Percentiles rank a stretch among this genome's conserved stretches.
Evolutionary conservation across 1,284 basidiomycete species (phyloP).

Genomic region (Sporisorium sorghi): DNA sequence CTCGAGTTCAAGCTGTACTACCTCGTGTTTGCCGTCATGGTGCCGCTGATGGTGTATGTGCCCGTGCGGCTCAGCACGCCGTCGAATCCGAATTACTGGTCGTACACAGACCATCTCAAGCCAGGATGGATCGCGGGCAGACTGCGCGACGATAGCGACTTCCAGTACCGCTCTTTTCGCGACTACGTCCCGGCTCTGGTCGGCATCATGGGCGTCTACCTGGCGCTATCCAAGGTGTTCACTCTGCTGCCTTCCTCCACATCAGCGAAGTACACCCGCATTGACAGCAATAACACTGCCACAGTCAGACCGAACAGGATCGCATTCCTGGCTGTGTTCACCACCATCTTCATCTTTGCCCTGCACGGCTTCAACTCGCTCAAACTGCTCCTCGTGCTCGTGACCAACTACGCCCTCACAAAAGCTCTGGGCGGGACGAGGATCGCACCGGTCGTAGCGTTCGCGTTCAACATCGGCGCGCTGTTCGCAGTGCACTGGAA

Average conservation of each 20-base stretch:
- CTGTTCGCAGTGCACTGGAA: slow-evolving; percentile 84
- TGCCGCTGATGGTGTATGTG: slow-evolving; percentile 84
- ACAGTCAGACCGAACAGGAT: slow-evolving; percentile 72
- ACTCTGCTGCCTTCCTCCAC: slow-evolving; percentile 15
- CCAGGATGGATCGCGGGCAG: slow-evolving; percentile 72
- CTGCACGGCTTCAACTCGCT: slow-evolving; percentile 88
- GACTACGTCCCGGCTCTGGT: slow-evolving; percentile 64
- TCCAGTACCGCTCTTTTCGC: slow-evolving; percentile 70
- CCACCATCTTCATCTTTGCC: slow-evolving; percentile 78
- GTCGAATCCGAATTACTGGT: slow-evolving; percentile 79
- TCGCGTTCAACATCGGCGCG: slow-evolving; percentile 80
- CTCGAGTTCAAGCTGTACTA: slow-evolving; percentile 86
- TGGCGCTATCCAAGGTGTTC: slow-evolving; percentile 63
- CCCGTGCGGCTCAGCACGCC: slow-evolving; percentile 81
- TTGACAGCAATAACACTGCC: background rate
- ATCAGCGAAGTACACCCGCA: slow-evolving; percentile 17
- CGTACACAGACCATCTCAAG: slow-evolving; percentile 76
- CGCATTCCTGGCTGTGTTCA: slow-evolving; percentile 73
- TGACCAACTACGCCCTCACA: slow-evolving; percentile 78
- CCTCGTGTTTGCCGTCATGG: slow-evolving; percentile 75
- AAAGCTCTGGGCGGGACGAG: slow-evolving; percentile 53
- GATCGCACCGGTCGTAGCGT: slow-evolving; percentile 74
- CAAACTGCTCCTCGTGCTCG: slow-evolving; percentile 82
- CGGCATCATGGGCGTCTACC: slow-evolving; percentile 62
- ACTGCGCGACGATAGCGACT: slow-evolving; percentile 70